phyloP scores from a whole-genome alignment of 352 stramenopile genomes.

The Phytopythium vexans region DNA sequence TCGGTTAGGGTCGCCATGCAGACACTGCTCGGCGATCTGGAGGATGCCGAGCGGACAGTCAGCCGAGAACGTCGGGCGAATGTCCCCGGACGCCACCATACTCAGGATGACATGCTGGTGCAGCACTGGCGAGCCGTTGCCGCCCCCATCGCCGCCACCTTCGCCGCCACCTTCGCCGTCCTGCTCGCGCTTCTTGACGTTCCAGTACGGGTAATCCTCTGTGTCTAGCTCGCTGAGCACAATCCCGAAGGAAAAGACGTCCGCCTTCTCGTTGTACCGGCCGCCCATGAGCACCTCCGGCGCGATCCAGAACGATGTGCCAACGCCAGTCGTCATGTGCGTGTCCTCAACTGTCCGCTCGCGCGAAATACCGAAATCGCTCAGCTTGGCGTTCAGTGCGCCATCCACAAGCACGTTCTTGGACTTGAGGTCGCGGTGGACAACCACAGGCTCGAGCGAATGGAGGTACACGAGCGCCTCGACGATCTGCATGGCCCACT shows the following conservation, averaged over 20 bases:
- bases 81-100: conserved; percentile 44
- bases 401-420: conserved; percentile 64
- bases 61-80: conserved; percentile 49
- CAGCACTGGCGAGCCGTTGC: conserved; percentile 5
- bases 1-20: conserved; percentile 39
- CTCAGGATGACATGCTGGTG: conserved; percentile 58
- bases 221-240: conserved; percentile 57
- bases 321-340: conserved; percentile 62
- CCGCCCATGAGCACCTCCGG: conserved; percentile 52
- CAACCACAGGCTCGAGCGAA: conserved; percentile 35
- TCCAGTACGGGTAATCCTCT: conserved; percentile 61
- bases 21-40: conserved; percentile 44
- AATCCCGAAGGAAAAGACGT: conserved; percentile 52
- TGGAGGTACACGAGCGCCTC: conserved; percentile 47
- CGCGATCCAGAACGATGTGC: conserved; percentile 69
- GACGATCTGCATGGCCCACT: conserved; percentile 17
- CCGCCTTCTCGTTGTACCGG: conserved; percentile 43
- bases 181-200: conserved; percentile 30
- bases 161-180: neutral
- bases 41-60: conserved; percentile 44
- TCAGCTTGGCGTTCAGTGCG: conserved; percentile 55
- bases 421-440: conserved; percentile 78
- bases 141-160: neutral
- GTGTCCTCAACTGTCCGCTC: conserved; percentile 39
- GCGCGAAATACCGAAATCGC: conserved; percentile 59